Evolutionary conservation across 176 grass and related monocot species (phyloP), one percentile per base, ranked within the genome.

Genomic region (Eleusine coracana): DNA sequence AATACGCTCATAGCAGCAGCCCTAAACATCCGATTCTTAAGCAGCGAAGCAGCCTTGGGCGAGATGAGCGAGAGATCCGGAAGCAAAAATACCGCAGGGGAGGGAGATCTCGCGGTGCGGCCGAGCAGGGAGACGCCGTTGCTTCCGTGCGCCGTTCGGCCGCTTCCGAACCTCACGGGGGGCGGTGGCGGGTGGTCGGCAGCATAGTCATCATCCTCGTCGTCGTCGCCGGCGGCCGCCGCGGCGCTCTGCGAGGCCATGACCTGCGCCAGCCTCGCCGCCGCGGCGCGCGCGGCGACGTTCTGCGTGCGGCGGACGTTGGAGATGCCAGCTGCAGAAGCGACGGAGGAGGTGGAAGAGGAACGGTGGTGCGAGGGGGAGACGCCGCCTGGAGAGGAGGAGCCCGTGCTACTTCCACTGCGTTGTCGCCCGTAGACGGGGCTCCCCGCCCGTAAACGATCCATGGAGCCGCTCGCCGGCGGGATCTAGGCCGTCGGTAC

Each of bases 161-260:
- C 63, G 12, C 80, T 46, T 10, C 89, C 91, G 71, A 89, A 86
- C 79, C 93, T 70, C 29, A 73, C 76, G 14, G 73, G 80, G 0
- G 85, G 42, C 39, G 80, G 84, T 17, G 73, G 83, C 58, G 76
- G 70, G 14, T 84, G 83, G 73, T 89, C 80, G 67, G 76, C 70
- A 12, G 63, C 84, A 28, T 89, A 86, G 63, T 97, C 88, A 5
- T 94, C 92, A 3, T 98, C 92, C 6, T 96, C 91, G 0, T 99
- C 95, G 44, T 95, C 96, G 74, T 93, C 91, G 36, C 92, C 93
- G 28, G 89, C 86, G 54, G 81, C 91, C n/a, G 82, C 89, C 16
- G 89, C 87, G 64, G 89, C 89, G 74, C 84, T 95, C 87, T 96
- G 93, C 5, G 97, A 99, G 27, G 97, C 91, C 97, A 99, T 99